phyloP scores from a whole-genome alignment of 2,329 filamentous ascomycete genomes.

The Pezicula rhizophila region DNA sequence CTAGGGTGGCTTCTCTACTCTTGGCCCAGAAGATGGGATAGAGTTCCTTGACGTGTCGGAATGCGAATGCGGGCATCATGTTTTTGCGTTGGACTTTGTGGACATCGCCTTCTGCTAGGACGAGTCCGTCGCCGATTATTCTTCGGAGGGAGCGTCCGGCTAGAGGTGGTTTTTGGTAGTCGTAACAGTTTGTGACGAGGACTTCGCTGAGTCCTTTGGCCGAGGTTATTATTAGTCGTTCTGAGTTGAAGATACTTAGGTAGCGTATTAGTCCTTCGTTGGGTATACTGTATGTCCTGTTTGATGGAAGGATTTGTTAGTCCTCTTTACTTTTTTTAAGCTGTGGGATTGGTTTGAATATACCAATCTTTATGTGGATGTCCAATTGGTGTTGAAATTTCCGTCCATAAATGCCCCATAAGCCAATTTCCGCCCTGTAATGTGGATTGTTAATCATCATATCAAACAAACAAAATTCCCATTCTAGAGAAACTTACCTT shows the following conservation, averaged over 20 bases:
- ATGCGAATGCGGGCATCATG: slow-evolving; percentile 72
- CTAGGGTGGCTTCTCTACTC: slow-evolving; percentile 55
- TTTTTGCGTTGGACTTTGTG: slow-evolving; percentile 74
- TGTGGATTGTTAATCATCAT: no score
- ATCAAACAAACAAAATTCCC: no score
- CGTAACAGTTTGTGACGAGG: slow-evolving; percentile 59
- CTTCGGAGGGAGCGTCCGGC: slow-evolving; percentile 49
- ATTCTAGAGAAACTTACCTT: no score
- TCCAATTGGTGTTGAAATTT: no score
- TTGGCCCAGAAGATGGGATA: slow-evolving; percentile 79
- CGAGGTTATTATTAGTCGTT: slow-evolving; percentile 50
- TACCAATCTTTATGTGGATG: no score
- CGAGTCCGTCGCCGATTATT: slow-evolving; percentile 60
- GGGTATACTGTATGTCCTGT: slow-evolving; percentile 34
- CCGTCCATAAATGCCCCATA: no score
- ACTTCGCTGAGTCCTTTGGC: slow-evolving; percentile 60
- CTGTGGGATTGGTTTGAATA: no score
- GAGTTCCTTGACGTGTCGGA: slow-evolving; percentile 73
- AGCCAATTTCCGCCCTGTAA: no score
- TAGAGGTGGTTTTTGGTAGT: slow-evolving; percentile 56
- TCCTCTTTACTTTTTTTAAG: no score
- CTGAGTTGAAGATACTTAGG: slow-evolving; percentile 51
- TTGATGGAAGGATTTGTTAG: no score
- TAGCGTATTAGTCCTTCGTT: slow-evolving; percentile 64
- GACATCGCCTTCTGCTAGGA: slow-evolving; percentile 78